Evolutionary conservation across 2,329 filamentous ascomycete genomes (phyloP).

Genomic region (Hypoxylon sp.): DNA sequence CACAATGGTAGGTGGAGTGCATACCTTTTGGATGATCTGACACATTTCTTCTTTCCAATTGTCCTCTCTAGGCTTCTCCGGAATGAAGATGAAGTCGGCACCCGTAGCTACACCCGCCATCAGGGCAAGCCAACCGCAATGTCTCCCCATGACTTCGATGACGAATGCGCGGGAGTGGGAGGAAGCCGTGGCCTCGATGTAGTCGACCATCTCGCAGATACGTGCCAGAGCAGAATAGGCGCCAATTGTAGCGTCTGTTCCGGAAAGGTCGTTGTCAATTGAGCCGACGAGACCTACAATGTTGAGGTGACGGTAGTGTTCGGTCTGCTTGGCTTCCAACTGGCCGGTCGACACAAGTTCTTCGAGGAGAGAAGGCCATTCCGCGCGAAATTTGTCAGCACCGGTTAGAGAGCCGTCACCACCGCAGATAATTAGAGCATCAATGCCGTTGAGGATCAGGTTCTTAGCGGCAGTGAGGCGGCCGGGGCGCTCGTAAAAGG

Average conservation of each 20-base stretch:
- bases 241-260: slow-evolving; percentile 96
- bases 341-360: slow-evolving; percentile 83
- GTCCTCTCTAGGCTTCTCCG: slow-evolving; percentile 87
- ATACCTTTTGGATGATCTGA: slow-evolving; percentile 76
- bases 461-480: slow-evolving; percentile 91
- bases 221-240: slow-evolving; percentile 93
- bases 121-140: slow-evolving; percentile 96
- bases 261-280: slow-evolving; percentile 98
- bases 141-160: slow-evolving; percentile 97
- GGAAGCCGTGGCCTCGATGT: slow-evolving; percentile 93
- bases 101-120: slow-evolving; percentile 96
- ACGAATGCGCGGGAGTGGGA: slow-evolving; percentile 98
- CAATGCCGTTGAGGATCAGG: slow-evolving; percentile 91
- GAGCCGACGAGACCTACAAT: slow-evolving; percentile 96
- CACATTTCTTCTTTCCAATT: slow-evolving; percentile 94
- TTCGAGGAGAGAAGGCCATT: slow-evolving; percentile 89
- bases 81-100: slow-evolving; percentile 96
- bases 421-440: slow-evolving; percentile 95
- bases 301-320: slow-evolving; percentile 87
- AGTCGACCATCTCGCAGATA: slow-evolving; percentile 96
- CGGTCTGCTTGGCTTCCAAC: slow-evolving; percentile 76
- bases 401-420: slow-evolving; percentile 97
- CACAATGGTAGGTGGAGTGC: slow-evolving; percentile 35
- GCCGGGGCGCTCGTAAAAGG: slow-evolving; percentile 89
- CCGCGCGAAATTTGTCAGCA: slow-evolving; percentile 89